A percentile compares a stretch with the other conserved stretches of the same genome.
These are phyloP conservation scores for Talaromyces thailandensis DNA, from an alignment of 495 filamentous ascomycete genomes.

Conservation along the genomic window DNA sequence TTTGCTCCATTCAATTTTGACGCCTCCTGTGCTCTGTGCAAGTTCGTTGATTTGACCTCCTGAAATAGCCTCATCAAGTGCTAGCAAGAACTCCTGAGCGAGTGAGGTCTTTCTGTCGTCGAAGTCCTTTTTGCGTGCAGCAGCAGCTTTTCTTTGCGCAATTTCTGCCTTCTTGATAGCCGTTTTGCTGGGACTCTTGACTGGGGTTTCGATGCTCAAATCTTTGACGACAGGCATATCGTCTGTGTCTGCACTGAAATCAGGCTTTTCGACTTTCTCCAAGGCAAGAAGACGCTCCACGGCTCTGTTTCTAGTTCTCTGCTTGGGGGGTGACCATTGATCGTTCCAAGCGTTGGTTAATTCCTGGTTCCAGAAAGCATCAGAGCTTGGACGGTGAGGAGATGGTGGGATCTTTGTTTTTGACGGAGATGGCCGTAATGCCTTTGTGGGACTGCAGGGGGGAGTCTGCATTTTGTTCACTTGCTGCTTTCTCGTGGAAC, in stretches of 20 bases:
- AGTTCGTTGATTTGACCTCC: conserved; percentile 50
- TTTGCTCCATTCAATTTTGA: conserved; percentile 75
- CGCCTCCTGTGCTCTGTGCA: conserved; percentile 60
- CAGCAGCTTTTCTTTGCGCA: conserved; percentile 32
- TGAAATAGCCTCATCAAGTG: conserved; percentile 63
- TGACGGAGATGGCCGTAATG: conserved; percentile 39
- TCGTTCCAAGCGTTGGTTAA: conserved; percentile 77
- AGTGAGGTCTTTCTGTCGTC: conserved; percentile 54
- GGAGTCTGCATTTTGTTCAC: conserved; percentile 25
- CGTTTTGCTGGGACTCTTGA: conserved; percentile 33
- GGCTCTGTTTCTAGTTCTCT: conserved; percentile 11
- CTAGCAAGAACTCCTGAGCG: conserved; percentile 58
- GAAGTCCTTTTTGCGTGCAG: conserved; percentile 52
- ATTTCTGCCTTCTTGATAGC: conserved; percentile 34
- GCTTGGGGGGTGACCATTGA: conserved; percentile 60
- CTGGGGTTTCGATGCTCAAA: conserved; percentile 5
- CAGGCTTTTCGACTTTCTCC: conserved; percentile 12
- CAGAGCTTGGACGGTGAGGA: conserved; percentile 57
- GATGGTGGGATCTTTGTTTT: conserved; percentile 44
- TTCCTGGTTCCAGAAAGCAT: conserved; percentile 74
- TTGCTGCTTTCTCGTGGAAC: conserved; percentile 24
- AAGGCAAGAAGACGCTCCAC: conserved; percentile 20
- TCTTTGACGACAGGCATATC: conserved; percentile 1
- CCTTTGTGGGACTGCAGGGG: conserved; percentile 35
- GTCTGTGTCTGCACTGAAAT: not conserved